Evolutionary conservation across 139 green algal species (phyloP).

Genomic region (Prasinococcaceae sp.): DNA sequence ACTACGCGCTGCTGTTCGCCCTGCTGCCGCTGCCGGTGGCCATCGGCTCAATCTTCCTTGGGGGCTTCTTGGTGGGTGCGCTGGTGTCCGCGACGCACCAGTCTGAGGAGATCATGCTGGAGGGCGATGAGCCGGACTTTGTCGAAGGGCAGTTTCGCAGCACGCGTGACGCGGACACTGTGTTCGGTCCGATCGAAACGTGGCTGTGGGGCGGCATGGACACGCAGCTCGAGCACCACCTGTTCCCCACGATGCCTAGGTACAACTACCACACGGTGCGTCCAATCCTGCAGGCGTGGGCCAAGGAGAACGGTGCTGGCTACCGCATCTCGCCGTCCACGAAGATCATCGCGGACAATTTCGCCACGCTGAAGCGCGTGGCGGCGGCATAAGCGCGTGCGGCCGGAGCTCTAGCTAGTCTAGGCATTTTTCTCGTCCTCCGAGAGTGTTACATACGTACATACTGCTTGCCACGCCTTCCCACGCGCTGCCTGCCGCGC

Average conservation of each 20-base stretch:
- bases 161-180: slow-evolving; percentile 21
- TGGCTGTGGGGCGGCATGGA: slow-evolving; percentile 26
- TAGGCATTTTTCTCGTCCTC: too few species aligned
- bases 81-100: slow-evolving; percentile 22
- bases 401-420: too few species aligned
- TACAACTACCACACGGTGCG: slow-evolving; percentile 25
- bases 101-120: slow-evolving; percentile 23
- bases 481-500: too few species aligned
- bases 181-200: slow-evolving; percentile 15
- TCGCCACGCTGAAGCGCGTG: slow-evolving; percentile 8
- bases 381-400: too few species aligned
- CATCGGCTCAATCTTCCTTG: slow-evolving; percentile 10
- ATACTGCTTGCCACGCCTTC: too few species aligned
- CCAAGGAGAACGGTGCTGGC: slow-evolving; percentile 4
- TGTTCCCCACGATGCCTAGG: slow-evolving; percentile 22
- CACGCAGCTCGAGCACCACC: slow-evolving; percentile 24
- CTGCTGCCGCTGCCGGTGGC: slow-evolving; percentile 13
- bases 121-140: slow-evolving; percentile 10
- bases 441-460: too few species aligned
- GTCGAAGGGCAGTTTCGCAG: slow-evolving; percentile 21
- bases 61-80: slow-evolving; percentile 14
- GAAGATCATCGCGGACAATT: slow-evolving; percentile 22
- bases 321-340: slow-evolving; percentile 18
- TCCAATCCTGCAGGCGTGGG: slow-evolving; percentile 17
- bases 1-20: slow-evolving; percentile 12